Evolutionary conservation across 2,329 filamentous ascomycete species (phyloP), one percentile per base, ranked within the genome.

Genomic region (Cladophialophora bantiana): DNA sequence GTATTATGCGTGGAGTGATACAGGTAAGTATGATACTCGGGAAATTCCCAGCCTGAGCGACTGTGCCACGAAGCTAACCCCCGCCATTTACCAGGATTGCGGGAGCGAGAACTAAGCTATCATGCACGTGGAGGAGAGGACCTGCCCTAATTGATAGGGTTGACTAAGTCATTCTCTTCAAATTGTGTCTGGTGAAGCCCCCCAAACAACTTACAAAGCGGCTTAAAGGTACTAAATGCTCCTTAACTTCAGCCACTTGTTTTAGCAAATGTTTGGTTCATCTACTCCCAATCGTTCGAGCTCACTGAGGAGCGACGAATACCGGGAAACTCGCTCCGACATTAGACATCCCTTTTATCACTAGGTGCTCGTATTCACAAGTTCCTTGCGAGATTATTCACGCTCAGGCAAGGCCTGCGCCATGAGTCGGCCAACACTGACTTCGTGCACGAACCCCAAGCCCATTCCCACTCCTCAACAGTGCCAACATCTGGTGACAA

Each of bases 291-390:
- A 50, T 50, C 20, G 20, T 50, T 50, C 18, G 18, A 50, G 4
- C 26, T 5, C 45, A 31, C 45, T 15, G 45, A 50, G 18, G 12
- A 12, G 18, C 45, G 18, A 50, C 45, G 7, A 26, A 20, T 50
- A 31, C 45, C 45, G 45, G 45, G 18, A 50, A 4, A 10, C 45
- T 50, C 45, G 45, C 45, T 20, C 45, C 45, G 45, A 50, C 45
- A 50, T 31, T 50, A 26, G 45, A 50, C 20, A 10, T 20, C 18
- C 18, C 18, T 26, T 26, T 20, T 50, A 50, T 50, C 20, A 31
- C 45, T 50, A 50, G 45, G 18, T 2, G 13, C 45, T 50, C 45
- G 45, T 50, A 50, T 50, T 50, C 45, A 50, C 45, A 50, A 50
- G 26, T 12, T 50, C 13, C 45, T 3, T 31, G 45, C 20, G 45